Evolutionary conservation across 257 asterid species (phyloP), one percentile per base, ranked within the genome.

Genomic region (Craterostigma plantagineum): DNA sequence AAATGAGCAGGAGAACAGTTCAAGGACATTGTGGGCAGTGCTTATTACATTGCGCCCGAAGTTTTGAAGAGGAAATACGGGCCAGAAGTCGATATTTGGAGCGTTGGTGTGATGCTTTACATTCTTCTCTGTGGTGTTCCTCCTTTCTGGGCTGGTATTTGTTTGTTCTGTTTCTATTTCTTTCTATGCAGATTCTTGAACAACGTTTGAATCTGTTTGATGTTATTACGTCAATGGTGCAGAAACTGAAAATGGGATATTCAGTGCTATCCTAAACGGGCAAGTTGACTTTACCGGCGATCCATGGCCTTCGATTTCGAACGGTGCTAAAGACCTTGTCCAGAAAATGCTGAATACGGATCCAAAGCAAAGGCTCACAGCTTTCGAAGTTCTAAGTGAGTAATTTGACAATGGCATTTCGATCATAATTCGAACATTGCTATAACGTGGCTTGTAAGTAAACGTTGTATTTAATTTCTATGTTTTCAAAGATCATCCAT

Each of bases 41-140:
- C 98, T 16, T 87, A 87, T 55, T 87, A 87, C 45, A 82, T 87
- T 30, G 98, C 98, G 15, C 98, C 98, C 0, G 98, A 87, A 49
- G 98, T 87, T 13, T 51, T 82, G 72, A 87, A 87, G 62, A 72
- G 95, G 53, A 79, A 58, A 39, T 87, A 87, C 38, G 98, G 98
- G 10, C 93, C 93, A 10, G 93, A 87, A 36, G 98, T 77, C 37
- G 95, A 82, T 57, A 82, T 87, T 30, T 87, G 98, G 98, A 87
- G 98, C 44, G 54, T 87, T 18, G 98, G 98, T 12, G 95, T 87
- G 40, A 82, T 87, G 93, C 47, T 87, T 23, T 87, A 82, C 54
- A 83, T 83, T 44, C 86, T 79, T 69, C 91, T 83, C 9, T 76
- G 79, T 33, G 95, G 95, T 11, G 95, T 83, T 59, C 93, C 95